Evolutionary conservation across 176 grass and related monocot genomes (phyloP).

Genomic region (Aegilops tauschii): DNA sequence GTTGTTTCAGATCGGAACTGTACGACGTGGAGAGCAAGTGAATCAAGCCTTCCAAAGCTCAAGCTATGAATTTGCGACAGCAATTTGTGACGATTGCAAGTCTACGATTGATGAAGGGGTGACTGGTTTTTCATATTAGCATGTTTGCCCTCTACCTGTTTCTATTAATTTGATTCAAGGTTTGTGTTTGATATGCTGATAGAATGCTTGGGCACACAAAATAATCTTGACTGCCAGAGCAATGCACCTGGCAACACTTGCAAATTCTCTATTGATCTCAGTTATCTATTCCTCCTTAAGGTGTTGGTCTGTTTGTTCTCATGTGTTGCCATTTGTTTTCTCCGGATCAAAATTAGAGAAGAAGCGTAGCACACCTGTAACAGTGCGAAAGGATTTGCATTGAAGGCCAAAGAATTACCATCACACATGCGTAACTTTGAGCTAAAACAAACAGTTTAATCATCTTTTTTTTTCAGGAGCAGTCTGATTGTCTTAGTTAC

Average conservation of each 20-base stretch:
- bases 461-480: neutral
- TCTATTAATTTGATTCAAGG: neutral
- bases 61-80: neutral
- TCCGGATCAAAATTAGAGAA: neutral
- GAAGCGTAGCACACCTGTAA: neutral
- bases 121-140: constrained; percentile 8
- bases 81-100: constrained; percentile 1
- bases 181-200: constrained; percentile 13
- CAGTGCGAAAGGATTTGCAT: neutral
- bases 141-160: constrained; percentile 7
- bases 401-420: neutral
- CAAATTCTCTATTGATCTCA: neutral
- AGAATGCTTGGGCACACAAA: constrained; percentile 8
- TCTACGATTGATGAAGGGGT: neutral
- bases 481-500: neutral
- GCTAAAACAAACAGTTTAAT: neutral
- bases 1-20: constrained; percentile 53
- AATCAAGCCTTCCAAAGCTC: neutral
- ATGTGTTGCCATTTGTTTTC: neutral
- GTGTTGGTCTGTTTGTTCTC: neutral
- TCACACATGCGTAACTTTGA: neutral
- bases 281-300: neutral
- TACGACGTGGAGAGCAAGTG: constrained; percentile 60
- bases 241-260: neutral
- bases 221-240: constrained; percentile 32